Conservation (phyloP, 2,329 filamentous ascomycete genomes). For the Colletotrichum cordylinicola region DNA sequence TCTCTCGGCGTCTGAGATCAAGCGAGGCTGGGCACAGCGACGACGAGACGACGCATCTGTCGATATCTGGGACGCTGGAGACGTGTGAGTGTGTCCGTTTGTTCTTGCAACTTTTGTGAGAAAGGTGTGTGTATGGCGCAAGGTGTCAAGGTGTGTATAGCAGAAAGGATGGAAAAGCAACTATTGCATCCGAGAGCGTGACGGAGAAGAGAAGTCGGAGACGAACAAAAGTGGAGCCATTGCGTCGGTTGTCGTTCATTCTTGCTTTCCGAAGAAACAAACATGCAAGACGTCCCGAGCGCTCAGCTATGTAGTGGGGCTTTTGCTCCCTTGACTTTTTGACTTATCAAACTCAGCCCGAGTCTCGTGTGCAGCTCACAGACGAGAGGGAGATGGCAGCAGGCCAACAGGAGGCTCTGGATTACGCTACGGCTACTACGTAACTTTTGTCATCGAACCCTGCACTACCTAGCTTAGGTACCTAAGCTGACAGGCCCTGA, state of each 20-base stretch:
- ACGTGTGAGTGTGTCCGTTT: not conserved
- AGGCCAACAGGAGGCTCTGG: not conserved
- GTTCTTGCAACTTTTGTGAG: not conserved
- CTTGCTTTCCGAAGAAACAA: constrained; percentile 17
- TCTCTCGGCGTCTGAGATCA: constrained; percentile 5
- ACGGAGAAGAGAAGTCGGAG: constrained; percentile 2
- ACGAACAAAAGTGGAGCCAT: not conserved
- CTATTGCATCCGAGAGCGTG: not conserved
- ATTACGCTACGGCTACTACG: constrained; percentile 1
- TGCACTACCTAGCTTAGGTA: too few species aligned
- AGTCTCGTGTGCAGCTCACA: not conserved
- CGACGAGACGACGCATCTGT: not conserved
- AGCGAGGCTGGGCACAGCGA: not conserved
- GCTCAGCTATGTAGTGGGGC: not conserved
- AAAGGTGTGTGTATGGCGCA: not conserved
- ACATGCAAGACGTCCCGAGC: constrained; percentile 11
- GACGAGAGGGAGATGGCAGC: not conserved
- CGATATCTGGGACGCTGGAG: not conserved
- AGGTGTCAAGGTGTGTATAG: not conserved
- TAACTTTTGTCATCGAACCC: not conserved
- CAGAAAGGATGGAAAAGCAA: not conserved
- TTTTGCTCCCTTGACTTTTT: not conserved
- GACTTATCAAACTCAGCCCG: not conserved
- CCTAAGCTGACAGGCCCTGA: too few species aligned
- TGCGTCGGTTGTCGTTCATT: constrained; percentile 5